Percentiles rank a stretch among this genome's conserved stretches.
These are phyloP conservation scores for Gardenia jasminoides DNA, from an alignment of 257 asterid genomes.

Conservation along the genomic window DNA sequence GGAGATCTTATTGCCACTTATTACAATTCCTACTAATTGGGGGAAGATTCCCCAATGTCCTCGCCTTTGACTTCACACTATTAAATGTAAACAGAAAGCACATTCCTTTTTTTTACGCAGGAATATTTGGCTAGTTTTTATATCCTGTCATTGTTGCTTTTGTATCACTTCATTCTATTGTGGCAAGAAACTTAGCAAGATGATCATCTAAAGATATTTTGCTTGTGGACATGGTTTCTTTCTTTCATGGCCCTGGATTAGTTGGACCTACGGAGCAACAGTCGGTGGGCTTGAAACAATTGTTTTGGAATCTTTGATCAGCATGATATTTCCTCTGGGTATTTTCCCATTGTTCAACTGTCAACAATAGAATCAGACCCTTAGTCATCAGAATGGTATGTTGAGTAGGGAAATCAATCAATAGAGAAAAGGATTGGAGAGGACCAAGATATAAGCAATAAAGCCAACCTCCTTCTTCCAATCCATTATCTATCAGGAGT, in stretches of 20 bases:
- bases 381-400: neutral
- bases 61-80: neutral
- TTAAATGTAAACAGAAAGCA: neutral
- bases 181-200: neutral
- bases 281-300: too few relatives aligned
- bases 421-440: neutral
- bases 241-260: neutral
- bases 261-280: neutral
- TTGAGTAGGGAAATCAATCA: neutral
- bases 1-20: neutral
- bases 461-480: neutral
- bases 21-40: neutral
- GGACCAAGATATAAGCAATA: neutral
- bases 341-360: neutral
- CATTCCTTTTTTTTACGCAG: neutral
- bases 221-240: neutral
- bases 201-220: neutral
- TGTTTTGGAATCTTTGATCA: too few relatives aligned
- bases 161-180: neutral
- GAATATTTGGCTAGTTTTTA: neutral
- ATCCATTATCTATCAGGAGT: neutral
- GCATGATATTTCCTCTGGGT: too few relatives aligned
- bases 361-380: neutral
- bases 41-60: neutral
- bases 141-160: neutral